These are phyloP conservation scores for Kwoniella sp. DNA, from an alignment of 768 basidiomycete genomes.

Conservation along the genomic window DNA sequence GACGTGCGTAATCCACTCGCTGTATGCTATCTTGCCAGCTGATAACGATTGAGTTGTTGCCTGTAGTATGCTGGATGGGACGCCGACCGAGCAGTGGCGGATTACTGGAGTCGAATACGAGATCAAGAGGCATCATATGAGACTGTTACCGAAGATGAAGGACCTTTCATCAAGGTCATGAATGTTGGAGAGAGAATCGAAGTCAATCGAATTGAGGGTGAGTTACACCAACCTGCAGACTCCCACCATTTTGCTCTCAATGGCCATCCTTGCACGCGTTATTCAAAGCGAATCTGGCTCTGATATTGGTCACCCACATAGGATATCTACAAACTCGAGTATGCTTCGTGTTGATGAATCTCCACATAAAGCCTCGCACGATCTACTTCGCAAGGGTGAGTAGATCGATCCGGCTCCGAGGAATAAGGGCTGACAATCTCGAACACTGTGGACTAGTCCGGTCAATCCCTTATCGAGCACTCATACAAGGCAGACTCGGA, in stretches of 20 bases:
- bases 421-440: not conserved
- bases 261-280: too few relatives aligned
- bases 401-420: too few relatives aligned
- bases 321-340: too few relatives aligned
- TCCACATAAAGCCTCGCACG: slow-evolving; percentile 86
- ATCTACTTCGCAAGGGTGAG: slow-evolving; percentile 95
- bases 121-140: slow-evolving; percentile 88
- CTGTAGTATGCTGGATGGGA: slow-evolving; percentile 89
- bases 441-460: slow-evolving; percentile 65
- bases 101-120: slow-evolving; percentile 85
- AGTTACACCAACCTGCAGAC: slow-evolving; percentile 15
- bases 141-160: slow-evolving; percentile 83
- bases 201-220: slow-evolving; percentile 65
- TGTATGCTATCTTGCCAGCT: not conserved
- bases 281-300: too few relatives aligned
- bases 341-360: slow-evolving; percentile 96
- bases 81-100: slow-evolving; percentile 84
- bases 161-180: slow-evolving; percentile 91
- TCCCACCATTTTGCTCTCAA: not conserved
- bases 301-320: too few relatives aligned
- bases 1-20: slow-evolving; percentile 65
- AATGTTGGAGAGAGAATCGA: slow-evolving; percentile 97
- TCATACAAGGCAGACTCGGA: slow-evolving; percentile 99
- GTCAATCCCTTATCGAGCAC: slow-evolving; percentile 97
- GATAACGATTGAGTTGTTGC: too few relatives aligned